A percentile compares a stretch with the other conserved stretches of the same genome.
phyloP scores from a whole-genome alignment of 371 early-diverging fungal species.

The Encephalitozoon hellem region DNA sequence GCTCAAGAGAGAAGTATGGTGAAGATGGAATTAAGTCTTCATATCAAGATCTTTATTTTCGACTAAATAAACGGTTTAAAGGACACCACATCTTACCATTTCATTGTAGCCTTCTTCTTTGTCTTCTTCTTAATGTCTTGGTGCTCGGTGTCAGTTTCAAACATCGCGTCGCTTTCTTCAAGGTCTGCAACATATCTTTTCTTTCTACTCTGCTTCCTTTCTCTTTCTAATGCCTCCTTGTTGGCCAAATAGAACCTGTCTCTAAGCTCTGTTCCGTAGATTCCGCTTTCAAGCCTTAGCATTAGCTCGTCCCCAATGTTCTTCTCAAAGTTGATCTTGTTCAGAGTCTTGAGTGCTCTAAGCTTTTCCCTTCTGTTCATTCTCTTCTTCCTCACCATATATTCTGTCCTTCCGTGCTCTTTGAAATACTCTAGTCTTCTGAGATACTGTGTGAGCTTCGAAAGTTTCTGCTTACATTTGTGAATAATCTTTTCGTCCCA shows the following conservation, averaged over 20 bases:
- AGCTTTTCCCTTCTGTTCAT: conserved; percentile 76
- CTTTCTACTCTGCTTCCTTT: conserved; percentile 58
- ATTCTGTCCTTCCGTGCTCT: conserved; percentile 66
- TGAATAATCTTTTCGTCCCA: conserved; percentile 82
- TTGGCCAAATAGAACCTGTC: conserved; percentile 67
- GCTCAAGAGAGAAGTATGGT: neutral
- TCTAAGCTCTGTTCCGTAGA: conserved; percentile 69
- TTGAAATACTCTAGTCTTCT: conserved; percentile 80
- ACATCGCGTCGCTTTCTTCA: conserved; percentile 45
- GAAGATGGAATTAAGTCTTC: neutral
- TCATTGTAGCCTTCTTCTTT: conserved; percentile 15
- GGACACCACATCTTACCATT: neutral
- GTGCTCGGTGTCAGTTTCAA: conserved; percentile 9
- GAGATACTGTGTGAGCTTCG: conserved; percentile 86
- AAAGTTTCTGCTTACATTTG: conserved; percentile 92
- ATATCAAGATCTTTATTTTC: neutral
- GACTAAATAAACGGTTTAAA: neutral
- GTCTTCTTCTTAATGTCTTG: conserved; percentile 11
- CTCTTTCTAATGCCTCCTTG: conserved; percentile 32
- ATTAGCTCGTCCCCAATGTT: conserved; percentile 90
- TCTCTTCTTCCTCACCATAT: conserved; percentile 74
- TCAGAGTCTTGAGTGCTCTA: conserved; percentile 80
- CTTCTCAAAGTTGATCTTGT: conserved; percentile 81
- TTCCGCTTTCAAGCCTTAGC: conserved; percentile 77
- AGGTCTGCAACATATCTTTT: conserved; percentile 53